A percentile compares a stretch with the other conserved stretches of the same genome.
Conservation (phyloP, 2,329 filamentous ascomycete genomes). For the Fusarium bactridioides region DNA sequence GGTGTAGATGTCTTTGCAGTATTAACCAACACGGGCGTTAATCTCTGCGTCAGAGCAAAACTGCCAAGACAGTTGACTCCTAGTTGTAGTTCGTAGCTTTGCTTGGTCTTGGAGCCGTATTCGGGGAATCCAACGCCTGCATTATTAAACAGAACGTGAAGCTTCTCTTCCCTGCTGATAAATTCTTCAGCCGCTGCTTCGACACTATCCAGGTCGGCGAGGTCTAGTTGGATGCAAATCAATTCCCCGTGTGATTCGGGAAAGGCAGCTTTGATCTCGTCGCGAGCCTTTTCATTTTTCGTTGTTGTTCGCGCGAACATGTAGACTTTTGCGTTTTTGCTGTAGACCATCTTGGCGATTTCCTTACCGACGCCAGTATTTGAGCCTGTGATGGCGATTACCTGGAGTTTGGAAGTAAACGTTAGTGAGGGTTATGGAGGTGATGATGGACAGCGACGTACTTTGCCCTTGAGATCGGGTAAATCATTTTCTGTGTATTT, state of each 20-base stretch:
- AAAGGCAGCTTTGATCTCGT: conserved; percentile 47
- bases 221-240: conserved; percentile 53
- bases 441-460: conserved; percentile 46
- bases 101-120: conserved; percentile 47
- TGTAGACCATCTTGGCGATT: conserved; percentile 61
- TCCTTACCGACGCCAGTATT: conserved; percentile 57
- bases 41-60: conserved; percentile 50
- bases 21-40: conserved; percentile 46
- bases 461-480: conserved; percentile 59
- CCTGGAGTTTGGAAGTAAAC: conserved; percentile 24
- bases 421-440: neutral
- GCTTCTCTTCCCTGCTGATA: conserved; percentile 28
- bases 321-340: conserved; percentile 62
- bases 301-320: conserved; percentile 56
- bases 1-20: conserved; percentile 44
- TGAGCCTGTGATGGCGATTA: conserved; percentile 59
- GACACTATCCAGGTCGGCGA: conserved; percentile 46
- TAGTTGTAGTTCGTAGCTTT: conserved; percentile 53
- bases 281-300: conserved; percentile 54
- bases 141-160: conserved; percentile 54
- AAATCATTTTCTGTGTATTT: conserved; percentile 65
- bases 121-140: conserved; percentile 52
- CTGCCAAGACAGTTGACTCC: conserved; percentile 52
- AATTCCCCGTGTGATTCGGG: conserved; percentile 50
- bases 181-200: conserved; percentile 39